These are phyloP conservation scores for Macrolepiota fuliginosa DNA, from an alignment of 768 basidiomycete genomes.

Conservation along the genomic window DNA sequence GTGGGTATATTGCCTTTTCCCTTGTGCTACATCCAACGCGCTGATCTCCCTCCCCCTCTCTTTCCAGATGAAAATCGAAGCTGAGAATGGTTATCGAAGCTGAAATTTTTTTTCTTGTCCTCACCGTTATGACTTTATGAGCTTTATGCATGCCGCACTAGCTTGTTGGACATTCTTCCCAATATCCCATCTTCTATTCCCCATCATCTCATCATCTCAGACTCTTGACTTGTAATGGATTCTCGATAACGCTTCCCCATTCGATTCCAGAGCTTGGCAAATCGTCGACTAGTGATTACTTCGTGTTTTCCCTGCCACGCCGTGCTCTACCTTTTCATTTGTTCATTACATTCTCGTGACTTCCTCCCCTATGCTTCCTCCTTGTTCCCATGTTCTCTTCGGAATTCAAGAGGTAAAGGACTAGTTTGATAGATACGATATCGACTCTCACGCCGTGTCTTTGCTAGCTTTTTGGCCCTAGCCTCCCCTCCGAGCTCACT, in stretches of 20 bases:
- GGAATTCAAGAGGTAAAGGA: not conserved
- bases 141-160: slow-evolving; percentile 7
- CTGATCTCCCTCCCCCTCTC: not conserved
- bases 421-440: not conserved
- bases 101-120: slow-evolving; percentile 2
- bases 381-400: not conserved
- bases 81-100: not conserved
- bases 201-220: not conserved
- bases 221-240: not conserved
- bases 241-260: not conserved
- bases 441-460: not conserved
- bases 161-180: slow-evolving; percentile 8
- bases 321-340: not conserved
- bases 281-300: not conserved
- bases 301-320: not conserved
- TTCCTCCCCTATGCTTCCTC: not conserved
- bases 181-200: not conserved
- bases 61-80: slow-evolving; percentile 6
- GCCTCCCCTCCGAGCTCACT: not conserved
- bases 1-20: not conserved
- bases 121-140: not conserved
- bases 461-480: not conserved
- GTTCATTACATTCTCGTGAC: not conserved
- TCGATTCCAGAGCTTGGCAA: not conserved
- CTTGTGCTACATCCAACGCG: not conserved